Evolutionary conservation across 2,329 filamentous ascomycete genomes (phyloP), one percentile per base, ranked within the genome.

Genomic region (Sclerotinia sclerotiorum): DNA sequence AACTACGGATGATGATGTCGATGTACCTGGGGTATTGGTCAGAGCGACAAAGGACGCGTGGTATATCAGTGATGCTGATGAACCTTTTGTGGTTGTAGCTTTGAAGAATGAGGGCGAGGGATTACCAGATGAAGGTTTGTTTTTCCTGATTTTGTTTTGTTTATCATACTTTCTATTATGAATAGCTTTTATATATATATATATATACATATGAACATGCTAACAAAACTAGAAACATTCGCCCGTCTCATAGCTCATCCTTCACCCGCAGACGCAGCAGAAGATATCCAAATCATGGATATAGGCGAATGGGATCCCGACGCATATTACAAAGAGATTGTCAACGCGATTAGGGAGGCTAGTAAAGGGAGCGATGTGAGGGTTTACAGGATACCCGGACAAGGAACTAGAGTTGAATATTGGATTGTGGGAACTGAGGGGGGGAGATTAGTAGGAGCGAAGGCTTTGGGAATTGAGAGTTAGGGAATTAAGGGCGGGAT

Each of bases 31-130:
- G 62, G 79, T 80, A 4, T 82, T 94, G 65, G 79, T 80, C 67
- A 78, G 80, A 52, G 82, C 81, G 10, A 81, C 83, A 62, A 80
- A 84, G 63, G 82, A 90, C 68, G 85, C 83, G 55, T 88, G 90
- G 76, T 97, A 95, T 79, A 79, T 86, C 21, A 95, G 90, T 70
- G 94, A 97, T 69, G 88, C 92, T 42, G 93, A 97, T 78, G 92
- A 96, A 82, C 89, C 90, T 5, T 97, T 97, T 79, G 88, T 91
- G 77, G 87, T 88, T 4, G 91, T 97, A 7, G 87, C 85, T 65
- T 78, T 97, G 73, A 84, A 82, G 72, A 92, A 85, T 80, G 79
- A 82, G 27, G 84, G 84, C 71, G 79, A 77, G 62, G 82, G 82
- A 4, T 76, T 90, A 74, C 87, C 88, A 0, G 83, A 86, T 72